Evolutionary conservation across 257 asterid species (phyloP).

Genomic region (Capsicum chinense): DNA sequence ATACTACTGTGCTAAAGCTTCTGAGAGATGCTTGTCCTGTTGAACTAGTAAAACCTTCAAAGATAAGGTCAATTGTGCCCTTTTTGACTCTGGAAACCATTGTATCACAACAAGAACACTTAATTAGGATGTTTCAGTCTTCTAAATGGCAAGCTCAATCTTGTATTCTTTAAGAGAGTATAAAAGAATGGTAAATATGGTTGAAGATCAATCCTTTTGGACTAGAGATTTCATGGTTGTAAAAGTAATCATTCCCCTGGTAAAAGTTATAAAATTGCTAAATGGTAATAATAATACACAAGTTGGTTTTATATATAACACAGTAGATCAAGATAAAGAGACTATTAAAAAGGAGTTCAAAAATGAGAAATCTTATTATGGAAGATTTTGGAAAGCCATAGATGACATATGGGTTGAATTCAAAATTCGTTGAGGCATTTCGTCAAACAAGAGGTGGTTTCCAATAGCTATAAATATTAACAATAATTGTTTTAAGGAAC

Average conservation of each 20-base stretch:
- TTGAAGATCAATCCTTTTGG: constrained; percentile 57
- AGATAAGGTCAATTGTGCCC: constrained; percentile 37
- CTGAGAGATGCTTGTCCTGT: constrained; percentile 35
- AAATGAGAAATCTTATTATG: constrained; percentile 38
- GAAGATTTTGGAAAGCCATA: constrained; percentile 55
- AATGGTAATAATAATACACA: constrained; percentile 33
- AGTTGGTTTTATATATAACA: constrained; percentile 54
- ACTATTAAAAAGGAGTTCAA: constrained; percentile 50
- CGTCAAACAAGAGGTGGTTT: too few relatives aligned
- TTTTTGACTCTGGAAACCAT: constrained; percentile 62
- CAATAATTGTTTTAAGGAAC: too few relatives aligned
- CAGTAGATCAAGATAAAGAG: constrained; percentile 68
- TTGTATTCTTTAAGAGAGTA: constrained; percentile 41
- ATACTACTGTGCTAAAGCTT: constrained; percentile 37
- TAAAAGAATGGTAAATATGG: constrained; percentile 43
- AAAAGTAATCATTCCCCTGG: constrained; percentile 57
- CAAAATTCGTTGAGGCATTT: too few relatives aligned
- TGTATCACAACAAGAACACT: constrained; percentile 36
- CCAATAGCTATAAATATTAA: too few relatives aligned
- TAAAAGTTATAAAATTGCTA: constrained; percentile 47
- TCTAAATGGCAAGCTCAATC: constrained; percentile 35
- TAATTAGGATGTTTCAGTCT: constrained; percentile 43
- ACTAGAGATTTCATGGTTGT: constrained; percentile 40
- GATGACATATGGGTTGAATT: constrained; percentile 62
- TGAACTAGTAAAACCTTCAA: constrained; percentile 43